Base-by-base conservation (phyloP, 2,329 filamentous ascomycete species). In the Botrytis paeoniae region DNA sequence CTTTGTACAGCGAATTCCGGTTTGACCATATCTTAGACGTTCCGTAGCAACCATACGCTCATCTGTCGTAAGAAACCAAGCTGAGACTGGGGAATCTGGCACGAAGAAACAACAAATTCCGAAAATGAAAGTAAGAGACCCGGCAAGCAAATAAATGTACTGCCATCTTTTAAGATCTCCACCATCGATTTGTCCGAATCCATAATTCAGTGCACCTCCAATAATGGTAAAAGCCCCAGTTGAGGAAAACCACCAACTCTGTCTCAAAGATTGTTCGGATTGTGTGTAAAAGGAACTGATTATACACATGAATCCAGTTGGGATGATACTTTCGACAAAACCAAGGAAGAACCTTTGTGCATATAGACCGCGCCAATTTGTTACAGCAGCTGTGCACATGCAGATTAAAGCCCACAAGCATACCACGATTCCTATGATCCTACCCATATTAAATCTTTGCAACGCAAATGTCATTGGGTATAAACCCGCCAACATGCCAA, bases 381-480 rank as follows among this genome's bases (percentile, higher is more conserved):
- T 89, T 1, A 93, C 89, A 0, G 88, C 88, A 0, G 91, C 91
- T 0, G 92, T 93, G 25, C 89, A 83, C 84, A 92, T 90, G 80
- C 91, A 93, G 5, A 91, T 84, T 10, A 86, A 81, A 0, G 89
- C 85, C 92, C 92, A 94, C 10, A 91, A 70, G 68, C 92, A 82
- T 3, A 93, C 89, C 2, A 90, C 83, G 20, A 78, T 83, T 20
- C 91, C 91, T 4, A 94, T 85, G 1, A 92, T 87, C 64, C 86
- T 85, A n/a, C 89, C 87, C 2, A 89, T 85, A 74, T 89, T 84
- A 83, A 93, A 92, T 32, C 88, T 87, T 80, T 94, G 92, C 1
- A 93, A 84, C 0, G 88, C 84, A 74, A 91, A 93, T 0, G 90
- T 91, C 87, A 93, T 89, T 2, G 92, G 92, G 75, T 93, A 94